Conservation (phyloP, 2,329 filamentous ascomycete species). For the Sclerotinia sclerotiorum region DNA sequence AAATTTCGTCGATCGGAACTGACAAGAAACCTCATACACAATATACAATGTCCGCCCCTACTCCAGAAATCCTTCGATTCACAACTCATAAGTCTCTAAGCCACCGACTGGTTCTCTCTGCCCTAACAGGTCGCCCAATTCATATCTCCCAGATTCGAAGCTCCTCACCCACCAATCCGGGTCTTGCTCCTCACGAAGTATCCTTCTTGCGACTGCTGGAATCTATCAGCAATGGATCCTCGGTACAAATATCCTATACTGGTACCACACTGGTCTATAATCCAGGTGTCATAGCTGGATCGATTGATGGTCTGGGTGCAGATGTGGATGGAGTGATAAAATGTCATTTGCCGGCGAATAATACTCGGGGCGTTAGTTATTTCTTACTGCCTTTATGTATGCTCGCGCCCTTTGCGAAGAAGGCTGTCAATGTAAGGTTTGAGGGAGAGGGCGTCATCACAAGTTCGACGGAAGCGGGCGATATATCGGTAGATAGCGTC, state of each 20-base stretch:
- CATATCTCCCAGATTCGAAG: conserved; percentile 94
- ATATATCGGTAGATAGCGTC: conserved; percentile 90
- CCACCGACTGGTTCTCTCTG: conserved; percentile 83
- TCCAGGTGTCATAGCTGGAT: conserved; percentile 88
- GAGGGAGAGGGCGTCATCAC: conserved; percentile 92
- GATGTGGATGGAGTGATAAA: conserved; percentile 65
- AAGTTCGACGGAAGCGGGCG: conserved; percentile 75
- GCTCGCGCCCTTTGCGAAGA: conserved; percentile 89
- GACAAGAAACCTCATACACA: conserved; percentile 17
- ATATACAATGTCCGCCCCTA: conserved; percentile 37
- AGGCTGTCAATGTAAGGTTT: conserved; percentile 86
- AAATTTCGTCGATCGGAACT: conserved; percentile 18
- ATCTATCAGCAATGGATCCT: conserved; percentile 89
- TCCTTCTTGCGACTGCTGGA: conserved; percentile 95
- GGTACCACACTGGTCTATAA: conserved; percentile 91
- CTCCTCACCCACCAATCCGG: conserved; percentile 79
- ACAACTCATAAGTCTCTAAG: conserved; percentile 81
- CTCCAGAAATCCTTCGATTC: conserved; percentile 64
- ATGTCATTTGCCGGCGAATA: conserved; percentile 75
- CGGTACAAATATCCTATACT: conserved; percentile 94
- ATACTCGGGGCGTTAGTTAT: conserved; percentile 81
- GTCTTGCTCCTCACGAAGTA: conserved; percentile 88
- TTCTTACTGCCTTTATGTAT: conserved; percentile 88
- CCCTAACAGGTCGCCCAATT: conserved; percentile 82
- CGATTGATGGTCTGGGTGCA: conserved; percentile 68